Evolutionary conservation across 1,284 basidiomycete genomes (phyloP), one percentile per base, ranked within the genome.

Genomic region (Schizophyllum amplum): DNA sequence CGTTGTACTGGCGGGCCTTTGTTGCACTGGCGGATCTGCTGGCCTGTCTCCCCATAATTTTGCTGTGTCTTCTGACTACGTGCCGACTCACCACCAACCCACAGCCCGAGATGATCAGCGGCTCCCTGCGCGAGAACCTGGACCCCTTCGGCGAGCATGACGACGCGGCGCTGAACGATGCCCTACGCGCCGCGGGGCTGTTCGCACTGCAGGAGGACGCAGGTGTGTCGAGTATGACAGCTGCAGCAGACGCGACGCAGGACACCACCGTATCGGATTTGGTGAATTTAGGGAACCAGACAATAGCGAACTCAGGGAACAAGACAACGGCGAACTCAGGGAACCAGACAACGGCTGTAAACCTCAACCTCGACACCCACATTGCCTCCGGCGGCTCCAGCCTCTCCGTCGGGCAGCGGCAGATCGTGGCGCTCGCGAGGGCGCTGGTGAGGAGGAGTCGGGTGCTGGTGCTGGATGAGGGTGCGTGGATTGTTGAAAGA

Each of bases 121-220:
- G 82, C 13, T 75, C 78, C 0, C 66, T 86, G 24, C 73, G 82
- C 11, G 68, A 78, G 53, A 85, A 84, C 65, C 65, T 87, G 9
- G 86, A 87, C 64, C 90, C 90, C 0, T 92, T 92, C 66, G 79
- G 77, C 5, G 77, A 86, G 65, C 76, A 85, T 65, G 86, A 90
- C 54, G 90, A 93, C 66, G 78, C 79, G 1, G 72, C 70, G 4
- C 69, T 86, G 51, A 82, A 83, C 59, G 72, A 72, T 57, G 80
- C 83, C 1, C 68, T 86, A 1, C 75, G 76, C 17, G 71, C 80
- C 20, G 74, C 82, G 4, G 82, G 82, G 0, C 66, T 86, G 1
- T 80, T 75, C 63, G 71, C 79, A 2, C 66, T 82, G 4, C 80
- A 82, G 62, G 71, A 62, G 46, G 77, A 82, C 63, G 33, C 67